Percentiles rank a stretch among this genome's conserved stretches.
Evolutionary conservation across 805 yeast genomes (phyloP).

Genomic region (Metschnikowia gelsemii): DNA sequence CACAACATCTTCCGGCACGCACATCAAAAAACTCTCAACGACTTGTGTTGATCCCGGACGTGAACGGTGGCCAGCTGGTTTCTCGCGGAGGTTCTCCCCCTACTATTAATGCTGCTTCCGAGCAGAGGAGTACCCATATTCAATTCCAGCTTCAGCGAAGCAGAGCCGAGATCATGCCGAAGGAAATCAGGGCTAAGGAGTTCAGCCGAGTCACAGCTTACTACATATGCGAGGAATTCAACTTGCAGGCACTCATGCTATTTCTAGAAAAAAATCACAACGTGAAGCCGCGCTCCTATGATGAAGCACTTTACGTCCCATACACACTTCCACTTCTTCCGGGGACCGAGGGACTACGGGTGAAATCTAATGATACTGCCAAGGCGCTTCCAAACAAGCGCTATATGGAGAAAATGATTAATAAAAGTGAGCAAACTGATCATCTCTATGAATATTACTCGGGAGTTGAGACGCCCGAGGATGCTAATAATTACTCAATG

Average conservation of each 20-base stretch:
- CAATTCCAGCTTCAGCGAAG: constrained; percentile 38
- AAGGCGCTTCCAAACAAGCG: constrained; percentile 42
- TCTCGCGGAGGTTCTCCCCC: constrained; percentile 16
- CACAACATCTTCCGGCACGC: constrained; percentile 62
- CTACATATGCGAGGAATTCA: constrained; percentile 79
- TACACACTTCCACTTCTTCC: constrained; percentile 84
- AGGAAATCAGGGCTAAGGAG: constrained; percentile 58
- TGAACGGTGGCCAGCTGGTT: constrained; percentile 24
- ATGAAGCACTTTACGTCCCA: constrained; percentile 90
- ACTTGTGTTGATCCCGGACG: constrained; percentile 80
- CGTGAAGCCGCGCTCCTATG: constrained; percentile 83
- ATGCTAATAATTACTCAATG: constrained; percentile 48
- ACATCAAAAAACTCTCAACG: constrained; percentile 85
- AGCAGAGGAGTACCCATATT: constrained; percentile 18
- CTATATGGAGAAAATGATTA: constrained; percentile 74
- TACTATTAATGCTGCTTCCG: constrained; percentile 3
- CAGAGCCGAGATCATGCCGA: constrained; percentile 58
- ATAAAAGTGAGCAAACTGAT: constrained; percentile 80
- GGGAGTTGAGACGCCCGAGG: constrained; percentile 67
- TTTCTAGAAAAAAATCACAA: constrained; percentile 72
- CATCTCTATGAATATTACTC: constrained; percentile 90
- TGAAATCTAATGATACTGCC: constrained; percentile 63
- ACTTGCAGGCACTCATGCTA: constrained; percentile 58
- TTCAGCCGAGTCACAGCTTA: constrained; percentile 89
- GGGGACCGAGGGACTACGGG: constrained; percentile 75